Base-by-base conservation (phyloP, 129 eudicot species). In the Centaurea solstitialis region DNA sequence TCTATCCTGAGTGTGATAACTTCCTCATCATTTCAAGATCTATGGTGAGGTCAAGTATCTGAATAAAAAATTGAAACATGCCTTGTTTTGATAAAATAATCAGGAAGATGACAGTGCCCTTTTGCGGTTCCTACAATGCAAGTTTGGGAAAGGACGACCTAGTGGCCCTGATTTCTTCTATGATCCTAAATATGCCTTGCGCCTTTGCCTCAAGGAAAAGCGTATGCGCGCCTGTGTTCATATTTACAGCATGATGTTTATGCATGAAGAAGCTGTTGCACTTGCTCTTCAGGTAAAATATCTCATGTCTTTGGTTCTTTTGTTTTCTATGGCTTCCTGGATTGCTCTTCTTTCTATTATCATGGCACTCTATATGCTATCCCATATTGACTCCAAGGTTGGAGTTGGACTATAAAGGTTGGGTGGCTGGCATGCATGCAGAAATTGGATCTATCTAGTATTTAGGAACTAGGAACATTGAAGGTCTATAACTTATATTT, bases 201-300 rank as follows among this genome's bases (percentile, higher is more conserved):
- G 97, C 17, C 97, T 95, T 84, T 95, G 99, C 83, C 92, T 95
- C 17, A 93, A 92, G 79, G 92, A 93, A 82, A 92, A 89, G 82
- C 82, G 97, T 79, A 95, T 91, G 94, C 98, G 99, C 41, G 99
- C 99, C 37, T 95, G 99, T 81, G 99, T 95, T 57, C 99, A 95
- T 80, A 95, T 95, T 28, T 95, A 89, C 76, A 95, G 99, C 90
- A 95, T 95, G 99, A 95, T 95, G 99, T 95, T 94, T 72, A 95
- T 95, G 99, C 98, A 95, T 75, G 97, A 95, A 95, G 98, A 95
- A 88, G 99, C 98, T 70, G 99, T 95, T 83, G 97, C 99, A 79
- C 98, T 95, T 83, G 99, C 99, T 71, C 93, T 95, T 79, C 97
- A 95, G 94, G 99, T 92, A 83, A 74, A 70, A 39, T 17, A 50